Evolutionary conservation across 768 basidiomycete genomes (phyloP).

Genomic region (Baorangia bicolor): DNA sequence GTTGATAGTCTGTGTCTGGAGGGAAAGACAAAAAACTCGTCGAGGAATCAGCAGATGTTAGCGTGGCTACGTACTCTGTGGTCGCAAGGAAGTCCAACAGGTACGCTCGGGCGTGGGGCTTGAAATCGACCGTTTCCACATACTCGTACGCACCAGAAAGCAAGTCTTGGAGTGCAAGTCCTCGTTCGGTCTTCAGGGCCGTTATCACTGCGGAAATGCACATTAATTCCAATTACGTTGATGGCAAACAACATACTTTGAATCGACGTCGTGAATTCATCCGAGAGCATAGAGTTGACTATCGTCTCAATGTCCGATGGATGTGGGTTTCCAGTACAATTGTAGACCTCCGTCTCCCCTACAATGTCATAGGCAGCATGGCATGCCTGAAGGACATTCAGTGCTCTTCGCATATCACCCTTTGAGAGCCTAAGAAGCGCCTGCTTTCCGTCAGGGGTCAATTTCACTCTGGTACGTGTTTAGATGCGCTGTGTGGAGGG

Average conservation of each 20-base stretch:
- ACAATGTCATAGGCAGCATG: constrained; percentile 92
- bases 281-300: constrained; percentile 92
- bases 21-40: not conserved
- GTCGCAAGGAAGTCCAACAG: constrained; percentile 91
- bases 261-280: constrained; percentile 92
- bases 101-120: constrained; percentile 84
- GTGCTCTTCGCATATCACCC: constrained; percentile 96
- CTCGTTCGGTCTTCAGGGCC: constrained; percentile 84
- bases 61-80: constrained; percentile 69
- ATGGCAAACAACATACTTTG: constrained; percentile 50
- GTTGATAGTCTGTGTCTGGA: constrained; percentile 85
- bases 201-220: constrained; percentile 68
- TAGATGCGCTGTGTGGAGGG: not conserved
- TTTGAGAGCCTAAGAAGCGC: constrained; percentile 92
- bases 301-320: constrained; percentile 92
- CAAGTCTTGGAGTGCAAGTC: constrained; percentile 92
- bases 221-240: not conserved
- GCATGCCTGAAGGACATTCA: constrained; percentile 96
- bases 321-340: constrained; percentile 95
- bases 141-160: constrained; percentile 91
- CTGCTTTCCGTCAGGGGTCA: constrained; percentile 82
- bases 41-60: not conserved
- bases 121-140: constrained; percentile 80
- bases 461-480: constrained; percentile 61
- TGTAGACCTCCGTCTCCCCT: constrained; percentile 91